Base-by-base conservation (phyloP, 2,329 filamentous ascomycete genomes). In the Ophiostoma sp. region DNA sequence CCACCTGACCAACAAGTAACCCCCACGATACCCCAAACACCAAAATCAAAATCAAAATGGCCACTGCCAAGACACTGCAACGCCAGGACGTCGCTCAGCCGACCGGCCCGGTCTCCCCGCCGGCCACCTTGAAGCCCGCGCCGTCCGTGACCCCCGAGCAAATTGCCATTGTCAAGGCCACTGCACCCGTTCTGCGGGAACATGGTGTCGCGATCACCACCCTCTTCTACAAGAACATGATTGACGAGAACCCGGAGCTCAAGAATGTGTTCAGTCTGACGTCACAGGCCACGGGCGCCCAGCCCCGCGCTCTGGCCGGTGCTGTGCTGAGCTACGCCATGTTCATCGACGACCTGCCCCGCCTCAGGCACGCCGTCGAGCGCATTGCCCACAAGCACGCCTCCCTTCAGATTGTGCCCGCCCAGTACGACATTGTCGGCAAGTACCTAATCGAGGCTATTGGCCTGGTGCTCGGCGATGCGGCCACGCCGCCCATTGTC, bases 321-420 rank as follows among this genome's bases (percentile, higher is more conserved):
- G 86, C 92, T 0, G 87, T 95, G 7, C 88, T 91, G 77, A 91
- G 91, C 71, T 95, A 94, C 78, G 92, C 93, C 68, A 83, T 85
- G 45, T 86, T 93, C 81, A 91, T 95, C 78, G 91, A 93, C 80
- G 86, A 93, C 78, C 85, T 93, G 0, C 87, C 85, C 64, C 87
- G 84, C 25, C 84, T 94, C 4, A 80, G 80, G 15, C 84, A 87
- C 42, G 83, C 83, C 45, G 84, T 89, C 17, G 90, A 93, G 80
- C 87, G 90, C 78, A 94, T 95, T 76, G 91, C 90, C 73, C 89
- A 94, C 78, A 94, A 94, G 83, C 92, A 95, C 79, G 91, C 87
- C 31, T 91, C 89, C 1, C 85, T 95, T n/a, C 89, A 88, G 79
- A 87, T 95, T 78, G 83, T 85, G 76, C 86, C 92, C 0, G 90